phyloP scores from a whole-genome alignment of 2,329 filamentous ascomycete species.

The Xylariaceae sp. region DNA sequence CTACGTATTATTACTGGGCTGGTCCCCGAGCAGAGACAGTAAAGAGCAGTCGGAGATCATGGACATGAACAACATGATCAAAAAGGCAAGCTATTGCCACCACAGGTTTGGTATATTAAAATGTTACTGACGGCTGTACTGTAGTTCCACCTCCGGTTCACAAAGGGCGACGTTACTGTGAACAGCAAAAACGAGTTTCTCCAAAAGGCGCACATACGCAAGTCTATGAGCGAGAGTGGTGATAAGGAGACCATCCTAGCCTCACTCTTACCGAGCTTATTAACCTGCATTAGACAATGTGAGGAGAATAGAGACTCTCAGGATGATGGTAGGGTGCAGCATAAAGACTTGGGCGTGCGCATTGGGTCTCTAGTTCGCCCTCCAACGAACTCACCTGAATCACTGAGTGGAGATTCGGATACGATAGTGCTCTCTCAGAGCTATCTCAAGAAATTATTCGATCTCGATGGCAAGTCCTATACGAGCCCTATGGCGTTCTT shows the following conservation, averaged over 20 bases:
- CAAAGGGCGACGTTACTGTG: conserved; percentile 86
- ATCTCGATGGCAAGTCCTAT: conserved; percentile 28
- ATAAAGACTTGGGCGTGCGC: conserved; percentile 14
- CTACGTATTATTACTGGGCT: conserved; percentile 85
- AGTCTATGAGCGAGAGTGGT: conserved; percentile 2
- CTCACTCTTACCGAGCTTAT: conserved; percentile 20
- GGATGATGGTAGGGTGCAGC: neutral
- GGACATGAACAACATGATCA: conserved; percentile 71
- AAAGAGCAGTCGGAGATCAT: conserved; percentile 69
- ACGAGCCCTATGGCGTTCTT: conserved; percentile 23
- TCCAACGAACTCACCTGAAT: neutral
- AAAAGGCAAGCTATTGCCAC: conserved; percentile 59
- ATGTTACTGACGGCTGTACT: neutral
- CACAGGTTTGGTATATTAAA: neutral
- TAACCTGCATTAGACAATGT: conserved; percentile 18
- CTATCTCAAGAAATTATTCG: conserved; percentile 30
- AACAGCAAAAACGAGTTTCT: conserved; percentile 82
- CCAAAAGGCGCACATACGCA: conserved; percentile 52
- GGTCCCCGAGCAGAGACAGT: conserved; percentile 61
- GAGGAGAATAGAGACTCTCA: conserved; percentile 20
- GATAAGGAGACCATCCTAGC: conserved; percentile 8
- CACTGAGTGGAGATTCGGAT: neutral
- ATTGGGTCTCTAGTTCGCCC: conserved; percentile 21
- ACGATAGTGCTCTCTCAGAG: conserved; percentile 10
- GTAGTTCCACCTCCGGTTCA: conserved; percentile 85